phyloP scores from a whole-genome alignment of 306 rosid genomes.

The Castanopsis chinensis region DNA sequence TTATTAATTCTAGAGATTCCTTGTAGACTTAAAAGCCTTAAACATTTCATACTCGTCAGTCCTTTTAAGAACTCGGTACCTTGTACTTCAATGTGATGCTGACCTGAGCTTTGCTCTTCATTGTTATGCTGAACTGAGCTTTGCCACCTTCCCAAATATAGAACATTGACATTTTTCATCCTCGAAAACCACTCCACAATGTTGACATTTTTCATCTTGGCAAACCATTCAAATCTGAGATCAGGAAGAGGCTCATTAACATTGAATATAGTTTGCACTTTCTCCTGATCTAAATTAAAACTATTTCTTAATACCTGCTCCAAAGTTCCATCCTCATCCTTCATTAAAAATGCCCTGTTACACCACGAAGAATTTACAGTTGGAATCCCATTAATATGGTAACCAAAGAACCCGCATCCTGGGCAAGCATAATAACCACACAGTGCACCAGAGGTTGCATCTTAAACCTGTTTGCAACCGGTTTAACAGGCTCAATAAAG shows the following conservation, averaged over 20 bases:
- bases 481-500: too few relatives aligned
- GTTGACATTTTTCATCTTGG: too few relatives aligned
- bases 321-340: too few relatives aligned
- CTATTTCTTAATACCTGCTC: neutral
- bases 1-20: constrained; percentile 23
- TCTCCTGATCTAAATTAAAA: neutral
- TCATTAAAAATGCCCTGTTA: too few relatives aligned
- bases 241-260: constrained; percentile 30
- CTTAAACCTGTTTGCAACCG: too few relatives aligned
- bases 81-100: constrained; percentile 27
- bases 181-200: constrained; percentile 19
- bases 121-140: neutral
- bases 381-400: too few relatives aligned
- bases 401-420: too few relatives aligned
- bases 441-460: too few relatives aligned
- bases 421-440: too few relatives aligned
- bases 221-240: neutral
- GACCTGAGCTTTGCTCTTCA: too few relatives aligned
- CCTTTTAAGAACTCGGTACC: neutral
- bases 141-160: constrained; percentile 27
- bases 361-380: too few relatives aligned
- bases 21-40: constrained; percentile 28
- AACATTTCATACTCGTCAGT: neutral
- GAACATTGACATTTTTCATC: constrained; percentile 12
- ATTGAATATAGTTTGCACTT: constrained; percentile 22